These are phyloP conservation scores for Arabidopsis arenosa DNA, from an alignment of 345 rosid species.

Conservation along the genomic window DNA sequence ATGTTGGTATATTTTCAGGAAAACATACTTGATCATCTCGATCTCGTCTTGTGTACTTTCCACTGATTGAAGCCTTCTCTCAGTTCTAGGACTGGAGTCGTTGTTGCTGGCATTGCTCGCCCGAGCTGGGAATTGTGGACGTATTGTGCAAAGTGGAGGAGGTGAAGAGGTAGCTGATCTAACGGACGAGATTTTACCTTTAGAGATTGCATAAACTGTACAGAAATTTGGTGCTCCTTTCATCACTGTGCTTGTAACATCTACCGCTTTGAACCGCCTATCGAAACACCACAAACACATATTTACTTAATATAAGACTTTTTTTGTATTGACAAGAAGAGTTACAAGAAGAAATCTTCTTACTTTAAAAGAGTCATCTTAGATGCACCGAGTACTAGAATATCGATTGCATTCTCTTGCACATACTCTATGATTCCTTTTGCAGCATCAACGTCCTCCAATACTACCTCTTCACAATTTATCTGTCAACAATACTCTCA, in stretches of 20 bases:
- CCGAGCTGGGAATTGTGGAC: conserved; percentile 25
- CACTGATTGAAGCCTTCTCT: not conserved
- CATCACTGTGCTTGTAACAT: conserved; percentile 60
- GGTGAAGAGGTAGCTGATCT: conserved; percentile 53
- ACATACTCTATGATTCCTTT: conserved; percentile 62
- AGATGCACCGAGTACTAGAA: conserved; percentile 66
- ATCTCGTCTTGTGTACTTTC: conserved; percentile 33
- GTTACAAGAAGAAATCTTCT: not conserved
- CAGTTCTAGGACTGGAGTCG: conserved; percentile 2
- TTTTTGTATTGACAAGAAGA: not conserved
- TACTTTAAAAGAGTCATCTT: conserved; percentile 71
- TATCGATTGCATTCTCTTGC: conserved; percentile 42
- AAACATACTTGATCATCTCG: conserved; percentile 24
- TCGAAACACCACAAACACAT: not conserved
- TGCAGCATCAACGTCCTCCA: conserved; percentile 62
- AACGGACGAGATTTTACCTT: conserved; percentile 66
- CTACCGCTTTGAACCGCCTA: conserved; percentile 68
- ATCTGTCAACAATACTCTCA: conserved; percentile 50
- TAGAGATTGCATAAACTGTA: conserved; percentile 70
- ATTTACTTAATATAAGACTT: not conserved
- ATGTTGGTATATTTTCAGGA: not conserved
- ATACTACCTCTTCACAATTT: conserved; percentile 57
- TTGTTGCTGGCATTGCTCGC: conserved; percentile 28
- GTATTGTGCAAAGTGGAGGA: conserved; percentile 46
- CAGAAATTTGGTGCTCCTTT: conserved; percentile 75